Evolutionary conservation across 345 rosid genomes (phyloP), one percentile per base, ranked within the genome.

Genomic region (Salix viminalis): DNA sequence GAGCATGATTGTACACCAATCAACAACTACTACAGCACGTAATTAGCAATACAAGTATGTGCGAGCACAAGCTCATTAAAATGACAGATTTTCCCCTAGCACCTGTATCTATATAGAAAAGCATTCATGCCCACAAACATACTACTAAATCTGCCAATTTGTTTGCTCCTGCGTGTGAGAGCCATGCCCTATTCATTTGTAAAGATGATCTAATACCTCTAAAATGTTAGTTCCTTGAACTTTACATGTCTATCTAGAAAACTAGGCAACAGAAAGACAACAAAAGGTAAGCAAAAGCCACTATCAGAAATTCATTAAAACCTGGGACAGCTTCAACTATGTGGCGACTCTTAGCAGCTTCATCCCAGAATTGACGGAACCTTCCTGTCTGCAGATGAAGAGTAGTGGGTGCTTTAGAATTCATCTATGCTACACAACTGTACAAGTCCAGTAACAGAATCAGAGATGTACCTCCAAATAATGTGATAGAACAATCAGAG

Each of bases 311-410:
- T 34, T 62, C 28, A 50, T 74, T 41, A 72, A 76, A 82, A 96
- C 99, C 98, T 77, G 97, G 95, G 67, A 96, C 97, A 74, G 89
- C 85, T 85, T 96, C 99, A n/a, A 94, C 87, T 67, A 96, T 84
- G 81, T 92, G 92, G 75, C 89, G 97, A 79, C 86, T 90, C 91
- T 96, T 93, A 62, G 96, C 88, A 24, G 94, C 94, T 86, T 92
- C 99, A 81, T 91, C 99, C 98, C 98, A 94, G 84, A 96, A 92
- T 79, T 90, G 97, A 69, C 81, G 86, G 79, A 96, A 90, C 85
- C 97, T 92, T 83, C 97, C 98, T 6, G 98, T 96, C 99, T 94
- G 79, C 79, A 81, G 7, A 79, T 34, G 61, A 77, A 69, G 58
- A 67, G 34, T 34, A 37, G 46, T 24, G 56, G 32, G 19, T 4